A percentile compares a stretch with the other conserved stretches of the same genome.
Evolutionary conservation across 2,329 filamentous ascomycete species (phyloP).

Genomic region (Bipolaris sorokiniana): DNA sequence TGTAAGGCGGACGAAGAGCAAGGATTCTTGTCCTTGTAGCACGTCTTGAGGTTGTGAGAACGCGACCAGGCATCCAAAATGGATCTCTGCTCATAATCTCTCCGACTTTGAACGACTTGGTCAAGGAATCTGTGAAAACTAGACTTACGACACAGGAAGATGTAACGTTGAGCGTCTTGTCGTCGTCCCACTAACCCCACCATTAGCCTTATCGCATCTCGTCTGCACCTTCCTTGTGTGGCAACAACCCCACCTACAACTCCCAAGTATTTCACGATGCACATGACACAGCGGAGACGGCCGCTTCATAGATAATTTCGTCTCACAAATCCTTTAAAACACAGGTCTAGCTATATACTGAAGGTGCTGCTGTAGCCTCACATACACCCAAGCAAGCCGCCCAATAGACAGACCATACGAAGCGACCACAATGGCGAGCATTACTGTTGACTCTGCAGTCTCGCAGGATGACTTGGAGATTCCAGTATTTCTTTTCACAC

Average conservation of each 20-base stretch:
- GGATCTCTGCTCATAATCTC: not conserved
- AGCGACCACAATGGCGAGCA: slow-evolving; percentile 25
- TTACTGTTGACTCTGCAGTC: slow-evolving; percentile 44
- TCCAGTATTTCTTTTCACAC: slow-evolving; percentile 31
- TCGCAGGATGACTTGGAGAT: slow-evolving; percentile 50
- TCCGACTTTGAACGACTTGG: not conserved
- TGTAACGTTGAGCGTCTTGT: slow-evolving; percentile 18
- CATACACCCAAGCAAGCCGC: not conserved
- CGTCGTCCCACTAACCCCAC: slow-evolving; percentile 22
- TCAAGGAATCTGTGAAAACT: not conserved
- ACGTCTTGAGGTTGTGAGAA: not conserved
- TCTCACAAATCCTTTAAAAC: slow-evolving; percentile 2
- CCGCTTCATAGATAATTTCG: slow-evolving; percentile 20
- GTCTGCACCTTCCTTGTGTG: slow-evolving; percentile 37
- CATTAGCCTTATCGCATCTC: slow-evolving; percentile 31
- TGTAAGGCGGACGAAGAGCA: too few relatives aligned
- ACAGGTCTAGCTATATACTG: not conserved
- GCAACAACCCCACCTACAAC: slow-evolving; percentile 23
- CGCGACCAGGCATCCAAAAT: too few relatives aligned
- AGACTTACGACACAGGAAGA: too few relatives aligned
- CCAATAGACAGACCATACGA: slow-evolving; percentile 1
- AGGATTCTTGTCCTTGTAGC: too few relatives aligned
- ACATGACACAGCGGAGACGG: slow-evolving; percentile 26
- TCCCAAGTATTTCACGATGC: slow-evolving; percentile 19
- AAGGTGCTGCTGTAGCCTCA: not conserved